Base-by-base conservation (phyloP, 345 rosid species). In the Eucalyptus shirleyi region DNA sequence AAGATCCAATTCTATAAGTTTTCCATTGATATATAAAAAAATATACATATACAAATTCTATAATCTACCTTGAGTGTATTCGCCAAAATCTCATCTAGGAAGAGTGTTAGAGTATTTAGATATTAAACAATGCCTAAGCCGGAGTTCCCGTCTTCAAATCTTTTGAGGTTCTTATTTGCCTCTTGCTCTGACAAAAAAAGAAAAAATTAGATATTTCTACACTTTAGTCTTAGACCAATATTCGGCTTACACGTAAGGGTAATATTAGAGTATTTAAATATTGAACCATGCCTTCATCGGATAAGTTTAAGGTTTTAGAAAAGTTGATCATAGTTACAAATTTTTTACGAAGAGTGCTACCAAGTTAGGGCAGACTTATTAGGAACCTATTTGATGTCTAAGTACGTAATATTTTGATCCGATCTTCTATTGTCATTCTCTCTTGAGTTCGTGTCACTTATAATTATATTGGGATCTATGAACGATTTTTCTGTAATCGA, bases 131-230 rank as follows among this genome's bases (percentile, higher is more conserved):
- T 3, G n/a, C 15, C 0, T 59, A 2, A 59, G 14, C 65, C 0
- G 0, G 65, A 59, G n/a, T 59, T 59, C 65, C n/a, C n/a, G 0
- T 12, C 12, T 26, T 59, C 65, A 59, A 26, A 59, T 59, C 65
- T 59, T 59, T 5, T 12, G 13, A 59, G 65, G 14, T 59, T 3
- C 7, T 5, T 26, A 26, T 26, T 59, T 59, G 65, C 2, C n/a
- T 59, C 15, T 59, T 17, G 0, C 1, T 50, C 8, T 0, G 2
- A 50, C 55, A 50, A 50, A 50, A 50, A 2, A 14, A 2, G 0
- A 2, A 5, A 50, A 47, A 10, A 42, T 42, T 21, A 55, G 65
- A 59, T 26, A 26, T 26, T 59, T 59, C 67, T 59, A 26, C 65
- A 59, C 67, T 26, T 26, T 59, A 59, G 7, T 12, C n/a, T 26